Conservation (phyloP, 1,284 basidiomycete species). For the Fomitopsis betulina region DNA sequence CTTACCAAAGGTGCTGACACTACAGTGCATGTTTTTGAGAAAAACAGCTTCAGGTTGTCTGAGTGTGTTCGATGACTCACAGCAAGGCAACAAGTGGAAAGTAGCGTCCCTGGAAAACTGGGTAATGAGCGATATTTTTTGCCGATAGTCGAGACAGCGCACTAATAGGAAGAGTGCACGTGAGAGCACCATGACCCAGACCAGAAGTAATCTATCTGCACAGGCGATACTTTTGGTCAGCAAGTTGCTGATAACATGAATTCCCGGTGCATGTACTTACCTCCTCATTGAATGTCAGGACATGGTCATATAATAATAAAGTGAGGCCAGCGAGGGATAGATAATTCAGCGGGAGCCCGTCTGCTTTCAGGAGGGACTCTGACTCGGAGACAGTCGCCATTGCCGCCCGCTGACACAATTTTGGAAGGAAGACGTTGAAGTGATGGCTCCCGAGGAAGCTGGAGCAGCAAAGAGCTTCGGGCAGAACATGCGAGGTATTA, state of each 20-base stretch:
- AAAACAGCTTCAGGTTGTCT: background rate
- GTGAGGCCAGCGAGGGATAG: background rate
- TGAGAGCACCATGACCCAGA: background rate
- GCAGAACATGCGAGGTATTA: too few relatives aligned
- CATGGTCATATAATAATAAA: background rate
- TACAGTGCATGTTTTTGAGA: too few relatives aligned
- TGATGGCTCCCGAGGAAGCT: too few relatives aligned
- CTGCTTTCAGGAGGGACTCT: background rate
- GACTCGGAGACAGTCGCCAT: too few relatives aligned
- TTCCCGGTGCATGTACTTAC: background rate
- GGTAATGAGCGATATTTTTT: background rate
- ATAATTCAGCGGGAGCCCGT: background rate
- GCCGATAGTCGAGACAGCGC: background rate
- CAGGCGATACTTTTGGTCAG: too few relatives aligned
- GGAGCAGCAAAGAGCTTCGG: too few relatives aligned
- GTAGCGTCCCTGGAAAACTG: slow-evolving; percentile 19
- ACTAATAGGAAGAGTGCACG: slow-evolving; percentile 24
- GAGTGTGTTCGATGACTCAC: slow-evolving; percentile 11
- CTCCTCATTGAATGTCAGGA: background rate
- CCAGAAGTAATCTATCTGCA: slow-evolving; percentile 26
- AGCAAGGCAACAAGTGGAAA: slow-evolving; percentile 13
- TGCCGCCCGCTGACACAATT: too few relatives aligned
- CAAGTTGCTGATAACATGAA: background rate
- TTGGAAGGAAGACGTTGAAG: too few relatives aligned
- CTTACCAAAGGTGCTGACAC: too few relatives aligned